Percentiles rank a stretch among this genome's conserved stretches.
Evolutionary conservation across 768 basidiomycete species (phyloP).

Genomic region (Naematelia encephala): DNA sequence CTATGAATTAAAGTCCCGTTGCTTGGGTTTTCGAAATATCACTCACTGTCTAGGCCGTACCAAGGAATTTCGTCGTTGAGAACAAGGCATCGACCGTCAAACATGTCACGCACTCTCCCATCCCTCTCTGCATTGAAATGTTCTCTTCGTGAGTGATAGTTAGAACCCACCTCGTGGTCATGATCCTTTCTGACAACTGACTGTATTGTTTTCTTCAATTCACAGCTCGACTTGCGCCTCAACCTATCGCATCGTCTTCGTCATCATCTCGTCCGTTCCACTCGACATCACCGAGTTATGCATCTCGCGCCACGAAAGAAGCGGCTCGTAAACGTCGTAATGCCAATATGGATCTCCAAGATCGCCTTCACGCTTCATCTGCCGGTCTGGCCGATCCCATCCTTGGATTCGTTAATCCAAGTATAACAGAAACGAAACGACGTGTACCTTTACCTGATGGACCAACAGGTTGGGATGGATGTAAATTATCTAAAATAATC

Average conservation of each 20-base stretch:
- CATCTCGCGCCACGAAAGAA: neutral
- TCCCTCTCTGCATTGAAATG: neutral
- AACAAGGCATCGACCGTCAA: too few relatives aligned
- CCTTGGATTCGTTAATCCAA: slow-evolving; percentile 66
- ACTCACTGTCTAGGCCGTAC: too few relatives aligned
- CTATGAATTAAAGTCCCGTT: neutral
- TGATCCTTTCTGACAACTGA: too few relatives aligned
- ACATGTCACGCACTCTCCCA: neutral
- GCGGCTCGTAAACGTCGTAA: neutral
- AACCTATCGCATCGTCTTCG: neutral
- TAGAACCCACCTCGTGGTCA: too few relatives aligned
- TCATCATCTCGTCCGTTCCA: neutral
- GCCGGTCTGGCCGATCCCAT: slow-evolving; percentile 57
- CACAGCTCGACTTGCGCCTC: neutral
- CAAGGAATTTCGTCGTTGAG: too few relatives aligned
- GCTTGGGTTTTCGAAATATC: too few relatives aligned
- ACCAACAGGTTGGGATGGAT: slow-evolving; percentile 28
- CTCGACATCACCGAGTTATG: neutral
- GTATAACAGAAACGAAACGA: neutral
- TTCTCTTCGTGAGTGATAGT: neutral
- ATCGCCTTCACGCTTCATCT: neutral
- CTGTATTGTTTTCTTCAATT: too few relatives aligned
- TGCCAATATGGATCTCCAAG: neutral
- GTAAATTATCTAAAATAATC: slow-evolving; percentile 29
- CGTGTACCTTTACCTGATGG: neutral